Percentiles rank a stretch among this genome's conserved stretches.
These are phyloP conservation scores for Lactarius hengduanensis DNA, from an alignment of 768 basidiomycete genomes.

Conservation along the genomic window DNA sequence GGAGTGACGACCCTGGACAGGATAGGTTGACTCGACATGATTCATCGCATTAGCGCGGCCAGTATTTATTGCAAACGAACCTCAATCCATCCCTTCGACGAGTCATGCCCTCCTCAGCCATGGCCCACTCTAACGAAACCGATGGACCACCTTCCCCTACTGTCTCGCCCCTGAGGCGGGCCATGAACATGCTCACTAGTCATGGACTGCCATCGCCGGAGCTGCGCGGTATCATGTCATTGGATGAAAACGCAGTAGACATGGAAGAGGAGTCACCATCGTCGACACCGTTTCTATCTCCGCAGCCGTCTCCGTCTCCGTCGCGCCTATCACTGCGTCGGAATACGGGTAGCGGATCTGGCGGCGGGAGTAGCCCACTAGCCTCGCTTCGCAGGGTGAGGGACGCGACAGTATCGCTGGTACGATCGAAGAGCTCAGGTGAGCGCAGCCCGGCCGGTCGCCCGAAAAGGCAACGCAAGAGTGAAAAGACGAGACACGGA, in stretches of 20 bases:
- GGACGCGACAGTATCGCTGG: slow-evolving; percentile 20
- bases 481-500: slow-evolving; percentile 5
- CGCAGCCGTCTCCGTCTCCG: not conserved
- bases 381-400: slow-evolving; percentile 4
- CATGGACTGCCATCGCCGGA: slow-evolving; percentile 26
- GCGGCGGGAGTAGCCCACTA: slow-evolving; percentile 2
- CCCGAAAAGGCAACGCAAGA: slow-evolving; percentile 23
- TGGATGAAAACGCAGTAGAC: slow-evolving; percentile 13
- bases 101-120: not conserved
- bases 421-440: slow-evolving; percentile 16
- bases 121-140: slow-evolving; percentile 5
- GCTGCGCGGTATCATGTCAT: slow-evolving; percentile 1
- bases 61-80: slow-evolving; percentile 5
- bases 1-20: not conserved
- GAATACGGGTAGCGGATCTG: not conserved
- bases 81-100: not conserved
- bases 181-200: slow-evolving; percentile 28
- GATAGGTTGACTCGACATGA: slow-evolving; percentile 10
- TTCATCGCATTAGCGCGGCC: not conserved
- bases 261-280: slow-evolving; percentile 13
- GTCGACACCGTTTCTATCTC: slow-evolving; percentile 3
- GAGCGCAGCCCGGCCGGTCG: slow-evolving; percentile 9
- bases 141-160: not conserved
- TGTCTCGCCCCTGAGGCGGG: slow-evolving; percentile 26
- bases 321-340: not conserved